Percentiles rank a stretch among this genome's conserved stretches.
Conservation (phyloP, 2,329 filamentous ascomycete species). For the Thermoascus crustaceus region DNA sequence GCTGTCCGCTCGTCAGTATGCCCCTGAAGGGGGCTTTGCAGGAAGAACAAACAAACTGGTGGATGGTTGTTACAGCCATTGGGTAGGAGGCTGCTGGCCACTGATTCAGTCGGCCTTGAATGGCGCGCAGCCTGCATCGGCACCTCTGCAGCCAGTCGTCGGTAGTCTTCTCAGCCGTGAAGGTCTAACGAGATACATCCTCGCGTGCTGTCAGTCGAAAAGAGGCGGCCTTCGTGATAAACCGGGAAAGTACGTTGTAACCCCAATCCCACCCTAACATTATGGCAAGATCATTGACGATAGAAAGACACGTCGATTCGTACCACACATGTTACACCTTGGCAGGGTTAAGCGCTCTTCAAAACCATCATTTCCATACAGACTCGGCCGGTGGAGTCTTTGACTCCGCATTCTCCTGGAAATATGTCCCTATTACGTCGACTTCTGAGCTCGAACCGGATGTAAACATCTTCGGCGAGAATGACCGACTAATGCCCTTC, state of each 20-base stretch:
- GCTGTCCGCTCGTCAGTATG: constrained; percentile 82
- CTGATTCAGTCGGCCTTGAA: constrained; percentile 72
- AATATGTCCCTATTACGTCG: constrained; percentile 31
- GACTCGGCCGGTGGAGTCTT: constrained; percentile 24
- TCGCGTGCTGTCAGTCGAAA: constrained; percentile 75
- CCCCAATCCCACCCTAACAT: neutral
- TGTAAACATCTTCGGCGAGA: constrained; percentile 59
- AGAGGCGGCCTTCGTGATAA: constrained; percentile 86
- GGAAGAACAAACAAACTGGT: constrained; percentile 96
- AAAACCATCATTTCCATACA: constrained; percentile 53
- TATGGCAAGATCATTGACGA: neutral
- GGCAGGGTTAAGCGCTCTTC: constrained; percentile 72
- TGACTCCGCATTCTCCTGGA: constrained; percentile 32
- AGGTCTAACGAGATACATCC: constrained; percentile 79
- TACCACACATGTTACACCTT: constrained; percentile 94
- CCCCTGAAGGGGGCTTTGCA: constrained; percentile 84
- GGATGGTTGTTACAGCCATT: constrained; percentile 96
- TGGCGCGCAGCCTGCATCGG: constrained; percentile 35
- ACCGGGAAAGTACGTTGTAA: constrained; percentile 65
- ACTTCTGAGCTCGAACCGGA: constrained; percentile 43
- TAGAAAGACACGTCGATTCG: constrained; percentile 62
- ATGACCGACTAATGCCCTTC: constrained; percentile 60
- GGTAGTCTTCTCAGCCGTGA: constrained; percentile 64
- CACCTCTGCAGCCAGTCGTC: constrained; percentile 15
- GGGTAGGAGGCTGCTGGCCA: constrained; percentile 93